Evolutionary conservation across 179 eudicot species (phyloP), one percentile per base, ranked within the genome.

Genomic region (Silene noctiflora): DNA sequence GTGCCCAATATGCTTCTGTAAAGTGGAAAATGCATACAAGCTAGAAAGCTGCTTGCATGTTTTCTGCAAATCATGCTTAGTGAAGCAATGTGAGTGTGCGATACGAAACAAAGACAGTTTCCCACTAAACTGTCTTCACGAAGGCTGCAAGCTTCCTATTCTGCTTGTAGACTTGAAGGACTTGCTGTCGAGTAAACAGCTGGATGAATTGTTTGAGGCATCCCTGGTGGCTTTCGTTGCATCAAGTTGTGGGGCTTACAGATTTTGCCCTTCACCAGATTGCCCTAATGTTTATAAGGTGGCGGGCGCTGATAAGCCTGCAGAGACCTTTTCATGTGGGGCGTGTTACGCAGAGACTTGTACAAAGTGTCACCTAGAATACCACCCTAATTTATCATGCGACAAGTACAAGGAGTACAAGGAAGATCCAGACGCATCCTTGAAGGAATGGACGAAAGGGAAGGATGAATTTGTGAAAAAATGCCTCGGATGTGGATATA

Each of bases 191-290:
- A 78, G 25, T 4, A 91, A 93, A 44, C 89, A 88, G 84, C 66
- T 91, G 51, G 94, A 95, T 17, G 99, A 95, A 68, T 97, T 93
- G 39, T 93, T 93, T 72, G 67, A 86, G 78, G 89, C 99, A 4
- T 89, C 99, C 6, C 4, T 95, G 78, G 87, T 83, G 76, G 86
- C 92, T 11, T 91, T 83, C 53, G 96, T 93, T 80, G 82, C 91
- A 4, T 83, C 83, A 6, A 95, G 90, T 42, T 81, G 87, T 13
- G 94, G 97, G 2, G 48, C 48, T 16, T 90, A 84, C 83, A 35
- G 89, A 76, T 95, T 86, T 78, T 95, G 99, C 80, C 99, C 99
- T 14, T 93, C 99, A 9, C 98, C 99, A 0, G 99, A 95, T 77
- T 95, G 99, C 69, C 97, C 97, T 12, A 86, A 93, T 0, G 88